Evolutionary conservation across 306 rosid species (phyloP).

Genomic region (Phaseolus lunatus): DNA sequence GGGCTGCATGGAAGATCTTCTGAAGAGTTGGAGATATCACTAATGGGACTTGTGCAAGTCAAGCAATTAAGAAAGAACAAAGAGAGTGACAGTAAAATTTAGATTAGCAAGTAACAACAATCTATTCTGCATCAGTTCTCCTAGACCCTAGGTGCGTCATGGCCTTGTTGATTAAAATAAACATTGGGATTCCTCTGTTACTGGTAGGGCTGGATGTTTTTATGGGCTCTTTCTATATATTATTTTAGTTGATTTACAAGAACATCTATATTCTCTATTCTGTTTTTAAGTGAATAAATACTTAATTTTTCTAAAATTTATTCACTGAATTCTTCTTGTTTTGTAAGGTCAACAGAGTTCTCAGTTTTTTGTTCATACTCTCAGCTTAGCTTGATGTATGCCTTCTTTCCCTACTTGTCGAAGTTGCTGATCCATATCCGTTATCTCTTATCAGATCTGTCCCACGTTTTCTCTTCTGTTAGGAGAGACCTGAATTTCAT

Average conservation of each 20-base stretch:
- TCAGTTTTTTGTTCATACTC: slow-evolving; percentile 4
- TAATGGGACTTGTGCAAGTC: not conserved
- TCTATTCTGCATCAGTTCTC: slow-evolving; percentile 22
- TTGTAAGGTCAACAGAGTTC: not conserved
- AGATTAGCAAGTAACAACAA: slow-evolving; percentile 10
- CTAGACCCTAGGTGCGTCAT: not conserved
- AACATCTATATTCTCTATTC: slow-evolving; percentile 5
- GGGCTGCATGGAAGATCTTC: slow-evolving; percentile 14
- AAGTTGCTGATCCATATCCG: slow-evolving; percentile 32
- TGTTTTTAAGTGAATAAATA: slow-evolving; percentile 16
- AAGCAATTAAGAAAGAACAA: slow-evolving; percentile 29
- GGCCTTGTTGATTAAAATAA: slow-evolving; percentile 23
- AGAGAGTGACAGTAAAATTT: not conserved
- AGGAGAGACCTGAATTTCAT: slow-evolving; percentile 85
- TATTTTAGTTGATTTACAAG: slow-evolving; percentile 15
- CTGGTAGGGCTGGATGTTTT: not conserved
- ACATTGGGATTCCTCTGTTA: not conserved
- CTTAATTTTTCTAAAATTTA: slow-evolving; percentile 25
- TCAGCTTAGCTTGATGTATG: slow-evolving; percentile 24
- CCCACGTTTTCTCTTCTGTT: slow-evolving; percentile 86
- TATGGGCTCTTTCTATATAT: not conserved
- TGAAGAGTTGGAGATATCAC: slow-evolving; percentile 14
- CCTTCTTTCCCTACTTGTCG: slow-evolving; percentile 12
- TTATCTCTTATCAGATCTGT: slow-evolving; percentile 68
- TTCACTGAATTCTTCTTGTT: slow-evolving; percentile 34